These are phyloP conservation scores for Wickerhamomyces sp. DNA, from an alignment of 1,139 yeast genomes.

Conservation along the genomic window DNA sequence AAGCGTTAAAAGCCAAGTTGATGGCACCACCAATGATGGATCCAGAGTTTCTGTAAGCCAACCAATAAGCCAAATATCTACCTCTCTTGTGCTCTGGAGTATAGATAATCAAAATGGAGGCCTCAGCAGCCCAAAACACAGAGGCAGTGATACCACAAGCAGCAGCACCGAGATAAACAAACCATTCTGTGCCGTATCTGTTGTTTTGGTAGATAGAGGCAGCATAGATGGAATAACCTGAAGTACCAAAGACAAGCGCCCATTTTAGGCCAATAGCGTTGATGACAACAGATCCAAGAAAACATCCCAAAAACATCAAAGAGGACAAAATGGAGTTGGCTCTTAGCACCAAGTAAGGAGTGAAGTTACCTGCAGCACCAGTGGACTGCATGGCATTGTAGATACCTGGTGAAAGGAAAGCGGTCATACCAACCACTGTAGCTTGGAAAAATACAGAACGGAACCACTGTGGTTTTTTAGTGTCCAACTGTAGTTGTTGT, in stretches of 20 bases:
- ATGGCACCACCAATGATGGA: slow-evolving; percentile 3
- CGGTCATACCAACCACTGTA: slow-evolving; percentile 7
- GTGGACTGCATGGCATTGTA: slow-evolving; percentile 3
- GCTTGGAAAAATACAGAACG: slow-evolving; percentile 4
- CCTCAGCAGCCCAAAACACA: slow-evolving; percentile 4
- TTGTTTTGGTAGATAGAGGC: slow-evolving; percentile 2
- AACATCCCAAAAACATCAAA: slow-evolving; percentile 2
- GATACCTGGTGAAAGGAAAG: slow-evolving; percentile 1
- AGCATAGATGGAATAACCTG: slow-evolving; percentile 2
- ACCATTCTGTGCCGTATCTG: slow-evolving; percentile 1
- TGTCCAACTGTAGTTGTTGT: too few relatives aligned
- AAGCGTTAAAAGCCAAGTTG: slow-evolving; percentile 1
- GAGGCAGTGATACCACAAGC: slow-evolving; percentile 2
- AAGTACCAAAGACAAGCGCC: slow-evolving; percentile 1
- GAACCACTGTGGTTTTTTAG: too few relatives aligned
- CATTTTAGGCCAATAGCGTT: slow-evolving; percentile 1
- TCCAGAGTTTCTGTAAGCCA: slow-evolving; percentile 1
- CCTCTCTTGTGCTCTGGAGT: slow-evolving; percentile 1
- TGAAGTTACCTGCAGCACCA: slow-evolving; percentile 3
- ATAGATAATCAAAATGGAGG: background rate
- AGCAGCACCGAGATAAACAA: slow-evolving; percentile 2
- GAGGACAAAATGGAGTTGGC: background rate
- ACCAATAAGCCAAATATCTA: slow-evolving; percentile 1
- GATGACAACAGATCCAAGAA: background rate
- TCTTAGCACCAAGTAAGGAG: slow-evolving; percentile 1